Evolutionary conservation across 2,329 filamentous ascomycete genomes (phyloP).

Genomic region (Cercospora zeina): DNA sequence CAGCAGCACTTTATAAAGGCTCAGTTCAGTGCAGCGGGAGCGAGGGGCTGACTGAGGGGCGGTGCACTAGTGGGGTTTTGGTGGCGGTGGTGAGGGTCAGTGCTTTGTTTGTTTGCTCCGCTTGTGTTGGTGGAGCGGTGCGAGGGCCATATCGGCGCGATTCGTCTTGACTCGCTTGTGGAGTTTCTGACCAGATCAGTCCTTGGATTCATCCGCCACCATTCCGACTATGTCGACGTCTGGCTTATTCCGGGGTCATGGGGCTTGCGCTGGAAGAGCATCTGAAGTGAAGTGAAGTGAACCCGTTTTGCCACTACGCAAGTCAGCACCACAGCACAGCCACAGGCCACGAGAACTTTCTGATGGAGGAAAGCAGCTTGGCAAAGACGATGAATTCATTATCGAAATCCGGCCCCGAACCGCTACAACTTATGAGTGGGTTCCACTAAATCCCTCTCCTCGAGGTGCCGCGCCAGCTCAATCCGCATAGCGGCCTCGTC

Average conservation of each 20-base stretch:
- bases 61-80: too few species aligned
- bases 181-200: not conserved
- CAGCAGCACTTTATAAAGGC: not conserved
- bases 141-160: not conserved
- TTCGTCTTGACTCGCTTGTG: not conserved
- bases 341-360: not conserved
- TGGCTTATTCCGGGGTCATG: not conserved
- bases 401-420: not conserved
- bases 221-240: not conserved
- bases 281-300: not conserved
- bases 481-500: conserved; percentile 30
- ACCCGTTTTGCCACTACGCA: not conserved
- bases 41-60: not conserved
- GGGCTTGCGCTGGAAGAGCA: not conserved
- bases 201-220: not conserved
- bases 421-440: not conserved
- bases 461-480: conserved; percentile 26
- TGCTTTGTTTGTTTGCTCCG: not conserved
- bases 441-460: conserved; percentile 5
- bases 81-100: not conserved
- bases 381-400: not conserved
- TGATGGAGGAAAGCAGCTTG: not conserved
- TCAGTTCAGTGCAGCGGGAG: not conserved
- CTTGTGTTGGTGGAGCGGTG: not conserved
- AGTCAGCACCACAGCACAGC: not conserved